phyloP scores from a whole-genome alignment of 192 early-diverging fungal genomes.

The Jimgerdemannia lactiflua region DNA sequence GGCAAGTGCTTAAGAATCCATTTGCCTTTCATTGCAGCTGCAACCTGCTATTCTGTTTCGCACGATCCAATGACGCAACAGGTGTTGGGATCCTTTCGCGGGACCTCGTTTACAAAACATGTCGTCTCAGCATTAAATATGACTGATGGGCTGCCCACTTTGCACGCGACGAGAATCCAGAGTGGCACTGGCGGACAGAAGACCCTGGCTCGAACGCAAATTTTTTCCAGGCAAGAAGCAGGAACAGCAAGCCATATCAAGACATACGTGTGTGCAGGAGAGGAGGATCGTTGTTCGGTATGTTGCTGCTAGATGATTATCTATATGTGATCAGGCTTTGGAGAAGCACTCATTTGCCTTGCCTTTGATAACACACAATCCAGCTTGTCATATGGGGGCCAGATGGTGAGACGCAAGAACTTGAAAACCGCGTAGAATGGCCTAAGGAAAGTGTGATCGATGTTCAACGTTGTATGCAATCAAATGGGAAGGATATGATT shows the following conservation, averaged over 20 bases:
- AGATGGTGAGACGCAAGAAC: background rate
- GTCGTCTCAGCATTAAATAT: background rate
- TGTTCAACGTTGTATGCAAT: background rate
- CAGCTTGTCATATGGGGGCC: background rate
- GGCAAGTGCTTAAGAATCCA: background rate
- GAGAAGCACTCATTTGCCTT: too few species aligned
- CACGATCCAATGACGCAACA: background rate
- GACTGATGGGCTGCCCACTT: background rate
- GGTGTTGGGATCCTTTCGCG: background rate
- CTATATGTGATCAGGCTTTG: background rate
- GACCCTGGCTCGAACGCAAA: background rate
- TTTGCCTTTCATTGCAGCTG: background rate
- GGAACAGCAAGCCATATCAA: background rate
- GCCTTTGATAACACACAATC: background rate
- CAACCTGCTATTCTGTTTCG: background rate
- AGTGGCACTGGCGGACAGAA: background rate
- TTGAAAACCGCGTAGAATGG: background rate
- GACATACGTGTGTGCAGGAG: background rate
- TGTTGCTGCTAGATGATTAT: background rate
- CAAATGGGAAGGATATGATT: background rate
- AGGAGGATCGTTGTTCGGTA: background rate
- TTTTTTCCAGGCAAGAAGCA: background rate
- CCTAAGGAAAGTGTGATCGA: background rate
- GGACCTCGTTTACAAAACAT: background rate
- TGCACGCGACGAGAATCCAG: background rate